Percentiles rank a stretch among this genome's conserved stretches.
phyloP scores from a whole-genome alignment of 306 rosid genomes.

The Comarum palustre region DNA sequence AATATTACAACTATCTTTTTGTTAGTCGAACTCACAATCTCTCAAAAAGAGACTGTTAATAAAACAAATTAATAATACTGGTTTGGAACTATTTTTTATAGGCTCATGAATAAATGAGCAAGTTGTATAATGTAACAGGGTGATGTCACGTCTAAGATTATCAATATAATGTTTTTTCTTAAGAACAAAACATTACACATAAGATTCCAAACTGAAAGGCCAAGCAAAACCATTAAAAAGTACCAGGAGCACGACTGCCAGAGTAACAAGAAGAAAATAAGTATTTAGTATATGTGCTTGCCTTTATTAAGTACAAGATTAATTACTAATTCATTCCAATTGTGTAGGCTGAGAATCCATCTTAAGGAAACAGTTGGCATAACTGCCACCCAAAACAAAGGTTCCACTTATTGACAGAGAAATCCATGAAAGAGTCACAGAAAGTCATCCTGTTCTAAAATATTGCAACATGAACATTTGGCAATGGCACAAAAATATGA shows the following conservation, averaged over 20 bases:
- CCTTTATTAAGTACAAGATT: constrained; percentile 6
- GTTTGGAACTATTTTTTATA: no score
- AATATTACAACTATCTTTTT: no score
- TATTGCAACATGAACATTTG: background rate
- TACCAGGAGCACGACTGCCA: background rate
- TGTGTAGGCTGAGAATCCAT: background rate
- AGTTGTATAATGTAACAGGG: no score
- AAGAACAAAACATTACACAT: no score
- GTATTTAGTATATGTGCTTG: background rate
- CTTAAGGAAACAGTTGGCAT: constrained; percentile 24
- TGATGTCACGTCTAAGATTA: no score
- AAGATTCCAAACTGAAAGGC: constrained; percentile 18
- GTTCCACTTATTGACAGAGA: constrained; percentile 1
- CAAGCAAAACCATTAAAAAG: constrained; percentile 8
- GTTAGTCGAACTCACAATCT: no score
- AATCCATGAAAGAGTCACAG: background rate
- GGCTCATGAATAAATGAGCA: no score
- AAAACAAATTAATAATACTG: no score
- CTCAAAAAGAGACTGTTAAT: no score
- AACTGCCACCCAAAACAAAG: constrained; percentile 24
- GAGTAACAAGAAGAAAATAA: background rate
- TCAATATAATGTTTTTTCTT: no score
- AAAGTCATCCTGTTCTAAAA: constrained; percentile 17
- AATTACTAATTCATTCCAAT: constrained; percentile 2
- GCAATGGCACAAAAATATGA: background rate